Conservation (phyloP, 148 eudicot species). For the Diospyros lotus region DNA sequence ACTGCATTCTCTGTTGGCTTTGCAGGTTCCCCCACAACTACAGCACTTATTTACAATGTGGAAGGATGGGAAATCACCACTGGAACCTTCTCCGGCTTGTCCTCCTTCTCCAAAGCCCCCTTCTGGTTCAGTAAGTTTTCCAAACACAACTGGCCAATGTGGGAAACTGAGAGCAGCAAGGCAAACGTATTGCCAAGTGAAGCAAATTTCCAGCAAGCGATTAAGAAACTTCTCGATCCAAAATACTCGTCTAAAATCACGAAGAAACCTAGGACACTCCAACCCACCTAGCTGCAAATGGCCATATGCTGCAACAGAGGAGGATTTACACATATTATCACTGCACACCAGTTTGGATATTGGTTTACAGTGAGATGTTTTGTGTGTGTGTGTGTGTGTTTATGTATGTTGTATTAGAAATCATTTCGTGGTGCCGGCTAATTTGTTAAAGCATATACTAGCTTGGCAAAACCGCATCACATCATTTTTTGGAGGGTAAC, state of each 20-base stretch:
- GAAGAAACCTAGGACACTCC: slow-evolving; percentile 12
- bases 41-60: slow-evolving; percentile 41
- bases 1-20: neutral
- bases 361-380: slow-evolving; percentile 8
- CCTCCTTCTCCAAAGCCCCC: slow-evolving; percentile 14
- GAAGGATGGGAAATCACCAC: slow-evolving; percentile 35
- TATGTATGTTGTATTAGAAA: no score
- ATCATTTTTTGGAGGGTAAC: no score
- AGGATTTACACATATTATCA: slow-evolving; percentile 47
- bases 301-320: slow-evolving; percentile 30
- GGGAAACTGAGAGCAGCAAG: slow-evolving; percentile 32
- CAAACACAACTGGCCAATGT: slow-evolving; percentile 17
- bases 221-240: slow-evolving; percentile 24
- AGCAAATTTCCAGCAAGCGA: slow-evolving; percentile 11
- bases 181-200: slow-evolving; percentile 11
- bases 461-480: no score
- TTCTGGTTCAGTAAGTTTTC: slow-evolving; percentile 31
- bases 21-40: slow-evolving; percentile 56
- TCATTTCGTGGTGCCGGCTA: no score
- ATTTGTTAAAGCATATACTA: no score
- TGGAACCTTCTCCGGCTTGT: slow-evolving; percentile 5
- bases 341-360: slow-evolving; percentile 37
- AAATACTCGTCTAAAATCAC: slow-evolving; percentile 13
- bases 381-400: neutral
- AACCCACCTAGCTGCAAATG: slow-evolving; percentile 21